These are phyloP conservation scores for Penicillium sp. DNA, from an alignment of 2,329 filamentous ascomycete genomes.

Conservation along the genomic window DNA sequence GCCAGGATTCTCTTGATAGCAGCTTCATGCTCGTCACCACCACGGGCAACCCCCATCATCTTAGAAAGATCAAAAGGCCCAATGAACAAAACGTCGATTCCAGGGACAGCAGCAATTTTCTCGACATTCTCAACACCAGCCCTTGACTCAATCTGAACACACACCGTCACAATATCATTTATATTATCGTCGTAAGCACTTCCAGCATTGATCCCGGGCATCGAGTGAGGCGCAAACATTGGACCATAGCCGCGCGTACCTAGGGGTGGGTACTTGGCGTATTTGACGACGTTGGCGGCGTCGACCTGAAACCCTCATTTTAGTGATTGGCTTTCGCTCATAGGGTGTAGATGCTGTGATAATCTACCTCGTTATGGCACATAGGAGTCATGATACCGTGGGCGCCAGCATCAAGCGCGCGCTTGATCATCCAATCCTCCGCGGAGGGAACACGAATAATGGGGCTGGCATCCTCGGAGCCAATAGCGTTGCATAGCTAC, in stretches of 20 bases:
- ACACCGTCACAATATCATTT: conserved; percentile 51
- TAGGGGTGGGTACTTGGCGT: conserved; percentile 54
- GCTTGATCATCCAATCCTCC: conserved; percentile 38
- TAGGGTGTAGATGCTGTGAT: too few relatives aligned
- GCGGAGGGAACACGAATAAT: conserved; percentile 41
- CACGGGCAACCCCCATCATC: conserved; percentile 32
- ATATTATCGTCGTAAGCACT: conserved; percentile 52
- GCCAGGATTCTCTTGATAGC: conserved; percentile 33
- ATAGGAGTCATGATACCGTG: conserved; percentile 51
- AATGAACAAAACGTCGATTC: conserved; percentile 39
- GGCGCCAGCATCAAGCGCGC: conserved; percentile 56
- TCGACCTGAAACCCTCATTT: conserved; percentile 37
- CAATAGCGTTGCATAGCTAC: conserved; percentile 49
- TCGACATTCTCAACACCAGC: conserved; percentile 40
- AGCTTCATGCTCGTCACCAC: conserved; percentile 36
- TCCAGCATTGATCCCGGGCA: conserved; percentile 26
- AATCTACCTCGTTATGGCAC: conserved; percentile 24
- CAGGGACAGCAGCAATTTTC: conserved; percentile 38
- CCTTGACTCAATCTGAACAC: conserved; percentile 43
- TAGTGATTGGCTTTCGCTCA: too few relatives aligned
- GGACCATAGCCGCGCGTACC: conserved; percentile 55
- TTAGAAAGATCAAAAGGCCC: conserved; percentile 36
- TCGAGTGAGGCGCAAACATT: conserved; percentile 48
- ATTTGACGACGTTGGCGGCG: conserved; percentile 49
- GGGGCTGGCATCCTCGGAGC: conserved; percentile 38